A percentile compares a stretch with the other conserved stretches of the same genome.
Conservation (phyloP, 148 eudicot species). For the Amaranthus palmeri region DNA sequence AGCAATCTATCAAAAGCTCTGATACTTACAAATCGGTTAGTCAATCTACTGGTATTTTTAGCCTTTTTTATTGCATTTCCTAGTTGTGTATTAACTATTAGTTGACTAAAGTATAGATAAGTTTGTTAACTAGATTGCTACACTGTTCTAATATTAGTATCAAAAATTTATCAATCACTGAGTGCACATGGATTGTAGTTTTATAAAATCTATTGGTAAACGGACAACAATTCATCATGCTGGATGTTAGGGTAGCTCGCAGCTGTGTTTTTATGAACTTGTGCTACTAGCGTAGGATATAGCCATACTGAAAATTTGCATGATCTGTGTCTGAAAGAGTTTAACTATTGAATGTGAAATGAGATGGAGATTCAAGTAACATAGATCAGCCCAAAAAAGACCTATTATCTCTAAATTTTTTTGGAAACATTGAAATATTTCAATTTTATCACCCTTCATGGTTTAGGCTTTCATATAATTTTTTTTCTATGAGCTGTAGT, state of each 20-base stretch:
- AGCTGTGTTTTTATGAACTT: background rate
- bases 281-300: background rate
- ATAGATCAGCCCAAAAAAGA: background rate
- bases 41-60: background rate
- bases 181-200: background rate
- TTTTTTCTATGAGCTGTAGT: background rate
- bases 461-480: too few species aligned
- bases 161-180: background rate
- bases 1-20: conserved; percentile 85
- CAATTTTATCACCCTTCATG: background rate
- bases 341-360: too few species aligned
- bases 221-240: too few species aligned
- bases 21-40: conserved; percentile 79
- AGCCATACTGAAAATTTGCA: too few species aligned
- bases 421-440: background rate
- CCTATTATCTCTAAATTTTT: background rate
- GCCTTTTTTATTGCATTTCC: background rate
- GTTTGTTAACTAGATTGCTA: background rate
- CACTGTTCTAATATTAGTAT: background rate
- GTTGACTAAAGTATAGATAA: background rate
- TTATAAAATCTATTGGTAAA: background rate
- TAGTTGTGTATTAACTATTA: background rate
- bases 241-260: too few species aligned
- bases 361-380: background rate
- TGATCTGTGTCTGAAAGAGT: background rate